phyloP scores from a whole-genome alignment of 2,329 filamentous ascomycete species.

The Phoma sp. region DNA sequence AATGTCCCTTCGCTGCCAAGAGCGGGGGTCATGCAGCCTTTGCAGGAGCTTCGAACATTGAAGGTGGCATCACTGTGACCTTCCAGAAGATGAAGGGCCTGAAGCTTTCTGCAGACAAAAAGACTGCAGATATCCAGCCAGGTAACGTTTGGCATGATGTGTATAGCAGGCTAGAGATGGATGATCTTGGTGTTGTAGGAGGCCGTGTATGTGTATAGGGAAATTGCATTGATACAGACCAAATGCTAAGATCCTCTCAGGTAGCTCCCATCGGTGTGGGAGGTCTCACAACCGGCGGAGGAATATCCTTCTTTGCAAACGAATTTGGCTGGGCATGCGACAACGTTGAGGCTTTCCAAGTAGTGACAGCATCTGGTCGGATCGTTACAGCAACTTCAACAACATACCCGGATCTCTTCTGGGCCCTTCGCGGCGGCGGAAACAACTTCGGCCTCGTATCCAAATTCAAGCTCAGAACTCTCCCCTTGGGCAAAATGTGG shows the following conservation, averaged over 20 bases:
- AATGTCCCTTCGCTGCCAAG: slow-evolving; percentile 52
- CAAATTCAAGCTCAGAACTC: slow-evolving; percentile 24
- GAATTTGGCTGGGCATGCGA: slow-evolving; percentile 26
- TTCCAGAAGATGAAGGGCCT: slow-evolving; percentile 44
- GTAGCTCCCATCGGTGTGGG: slow-evolving; percentile 42
- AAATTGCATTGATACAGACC: neutral
- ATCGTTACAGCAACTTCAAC: slow-evolving; percentile 20
- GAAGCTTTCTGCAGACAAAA: slow-evolving; percentile 31
- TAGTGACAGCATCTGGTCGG: slow-evolving; percentile 46
- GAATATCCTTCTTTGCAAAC: slow-evolving; percentile 29
- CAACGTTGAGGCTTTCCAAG: slow-evolving; percentile 35
- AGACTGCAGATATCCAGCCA: slow-evolving; percentile 37
- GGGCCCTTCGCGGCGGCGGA: slow-evolving; percentile 39
- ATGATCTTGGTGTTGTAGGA: slow-evolving; percentile 33
- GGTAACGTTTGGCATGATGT: slow-evolving; percentile 41
- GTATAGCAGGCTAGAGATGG: slow-evolving; percentile 32
- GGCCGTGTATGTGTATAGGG: slow-evolving; percentile 23
- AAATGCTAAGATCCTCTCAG: slow-evolving; percentile 34
- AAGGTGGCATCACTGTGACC: slow-evolving; percentile 53
- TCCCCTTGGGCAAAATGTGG: slow-evolving; percentile 35
- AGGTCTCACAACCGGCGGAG: slow-evolving; percentile 40
- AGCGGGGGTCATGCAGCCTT: slow-evolving; percentile 53
- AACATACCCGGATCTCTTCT: slow-evolving; percentile 33
- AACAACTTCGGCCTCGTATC: slow-evolving; percentile 40
- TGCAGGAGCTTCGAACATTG: slow-evolving; percentile 51